These are phyloP conservation scores for Ogataea allantospora DNA, from an alignment of 805 yeast species.

Conservation along the genomic window DNA sequence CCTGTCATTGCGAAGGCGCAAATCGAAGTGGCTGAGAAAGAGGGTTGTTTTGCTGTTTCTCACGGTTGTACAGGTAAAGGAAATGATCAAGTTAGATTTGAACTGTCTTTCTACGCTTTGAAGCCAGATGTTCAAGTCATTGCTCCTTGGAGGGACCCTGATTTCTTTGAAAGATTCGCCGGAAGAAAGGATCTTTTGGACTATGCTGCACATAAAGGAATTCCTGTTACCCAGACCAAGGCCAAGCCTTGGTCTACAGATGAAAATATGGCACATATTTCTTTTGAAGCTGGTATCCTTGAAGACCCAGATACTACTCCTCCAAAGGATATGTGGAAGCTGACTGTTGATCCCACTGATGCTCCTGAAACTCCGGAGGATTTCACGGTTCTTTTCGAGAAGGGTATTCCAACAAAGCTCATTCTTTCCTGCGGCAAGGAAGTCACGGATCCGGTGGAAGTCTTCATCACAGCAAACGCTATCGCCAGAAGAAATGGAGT, in stretches of 20 bases:
- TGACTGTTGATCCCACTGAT: constrained; percentile 91
- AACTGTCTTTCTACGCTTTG: constrained; percentile 93
- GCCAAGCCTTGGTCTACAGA: constrained; percentile 99
- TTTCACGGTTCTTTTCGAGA: constrained; percentile 73
- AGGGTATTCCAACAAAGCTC: constrained; percentile 87
- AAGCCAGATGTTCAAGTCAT: constrained; percentile 96
- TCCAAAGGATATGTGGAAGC: constrained; percentile 99
- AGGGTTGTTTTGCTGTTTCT: constrained; percentile 97
- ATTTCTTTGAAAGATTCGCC: constrained; percentile 89
- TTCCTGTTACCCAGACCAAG: constrained; percentile 95
- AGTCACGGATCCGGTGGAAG: constrained; percentile 85
- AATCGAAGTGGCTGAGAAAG: constrained; percentile 92
- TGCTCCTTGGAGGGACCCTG: constrained; percentile 99
- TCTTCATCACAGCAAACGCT: constrained; percentile 89
- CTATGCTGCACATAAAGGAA: constrained; percentile 87
- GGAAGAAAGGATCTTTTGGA: constrained; percentile 96
- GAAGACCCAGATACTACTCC: constrained; percentile 99
- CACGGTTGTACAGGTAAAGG: constrained; percentile 99
- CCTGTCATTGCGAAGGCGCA: constrained; percentile 99
- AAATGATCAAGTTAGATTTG: constrained; percentile 98
- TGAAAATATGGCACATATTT: constrained; percentile 98
- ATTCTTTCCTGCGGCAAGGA: constrained; percentile 54
- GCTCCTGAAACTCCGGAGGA: constrained; percentile 95
- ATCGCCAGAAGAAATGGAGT: constrained; percentile 99
- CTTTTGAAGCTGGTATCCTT: constrained; percentile 98